Conservation (phyloP, 2,329 filamentous ascomycete species). For the Magnaporthales sp. region DNA sequence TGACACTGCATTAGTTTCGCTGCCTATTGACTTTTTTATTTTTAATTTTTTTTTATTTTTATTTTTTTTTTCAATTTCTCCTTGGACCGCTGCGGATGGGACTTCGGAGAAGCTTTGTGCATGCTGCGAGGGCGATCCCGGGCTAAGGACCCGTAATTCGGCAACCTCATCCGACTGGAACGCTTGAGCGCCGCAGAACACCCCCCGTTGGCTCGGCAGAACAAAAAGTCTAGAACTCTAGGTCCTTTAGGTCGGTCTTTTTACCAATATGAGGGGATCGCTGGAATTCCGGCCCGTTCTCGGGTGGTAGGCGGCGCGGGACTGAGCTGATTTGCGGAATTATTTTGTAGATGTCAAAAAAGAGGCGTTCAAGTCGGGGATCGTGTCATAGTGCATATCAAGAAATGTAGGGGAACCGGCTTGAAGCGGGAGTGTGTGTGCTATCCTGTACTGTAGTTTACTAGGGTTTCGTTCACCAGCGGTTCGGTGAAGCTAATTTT, state of each 20-base stretch:
- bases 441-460: background rate
- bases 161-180: background rate
- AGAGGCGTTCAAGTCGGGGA: background rate
- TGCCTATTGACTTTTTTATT: background rate
- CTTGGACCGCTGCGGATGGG: background rate
- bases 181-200: conserved; percentile 4
- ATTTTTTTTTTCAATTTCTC: background rate
- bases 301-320: background rate
- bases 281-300: background rate
- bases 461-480: background rate
- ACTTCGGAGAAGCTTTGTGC: background rate
- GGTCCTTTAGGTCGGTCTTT: background rate
- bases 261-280: background rate
- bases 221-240: too few species aligned
- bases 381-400: background rate
- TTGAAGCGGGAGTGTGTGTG: background rate
- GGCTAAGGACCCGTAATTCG: background rate
- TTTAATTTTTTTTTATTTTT: background rate
- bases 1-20: background rate
- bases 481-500: background rate
- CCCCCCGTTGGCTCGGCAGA: background rate
- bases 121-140: background rate
- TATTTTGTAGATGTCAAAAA: background rate
- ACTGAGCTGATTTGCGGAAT: background rate
- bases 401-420: background rate